Conservation (phyloP, 2,329 filamentous ascomycete species). For the Scedosporium apiospermum region DNA sequence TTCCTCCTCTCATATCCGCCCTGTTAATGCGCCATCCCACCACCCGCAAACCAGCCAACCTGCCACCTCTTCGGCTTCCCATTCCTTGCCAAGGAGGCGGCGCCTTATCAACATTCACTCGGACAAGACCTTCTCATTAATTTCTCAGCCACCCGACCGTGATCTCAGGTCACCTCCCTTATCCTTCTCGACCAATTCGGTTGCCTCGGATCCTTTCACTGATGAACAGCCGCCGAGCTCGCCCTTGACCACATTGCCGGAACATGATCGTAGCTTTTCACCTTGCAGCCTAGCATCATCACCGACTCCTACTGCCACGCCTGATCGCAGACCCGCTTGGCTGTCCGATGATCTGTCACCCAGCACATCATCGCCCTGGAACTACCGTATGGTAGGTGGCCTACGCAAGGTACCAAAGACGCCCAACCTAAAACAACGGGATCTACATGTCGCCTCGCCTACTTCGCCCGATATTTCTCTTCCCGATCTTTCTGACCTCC, state of each 20-base stretch:
- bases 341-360: conserved; percentile 10
- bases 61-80: conserved; percentile 12
- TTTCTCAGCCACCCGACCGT: conserved; percentile 13
- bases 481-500: neutral
- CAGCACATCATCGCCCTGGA: conserved; percentile 33
- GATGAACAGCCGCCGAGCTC: conserved; percentile 37
- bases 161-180: conserved; percentile 26
- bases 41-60: conserved; percentile 12
- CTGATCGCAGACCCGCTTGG: conserved; percentile 12
- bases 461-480: neutral
- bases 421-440: conserved; percentile 14
- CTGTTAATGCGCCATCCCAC: conserved; percentile 22
- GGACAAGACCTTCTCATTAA: conserved; percentile 49
- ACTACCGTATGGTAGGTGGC: conserved; percentile 44
- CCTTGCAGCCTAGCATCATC: conserved; percentile 22
- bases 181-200: conserved; percentile 29
- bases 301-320: conserved; percentile 14
- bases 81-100: conserved; percentile 28
- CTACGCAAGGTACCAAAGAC: conserved; percentile 41
- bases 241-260: conserved; percentile 36
- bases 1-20: conserved; percentile 26
- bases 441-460: conserved; percentile 1
- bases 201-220: conserved; percentile 35
- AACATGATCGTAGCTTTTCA: conserved; percentile 27
- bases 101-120: conserved; percentile 41